A percentile compares a stretch with the other conserved stretches of the same genome.
Conservation (phyloP, 2,329 filamentous ascomycete species). For the Claviceps sp. region DNA sequence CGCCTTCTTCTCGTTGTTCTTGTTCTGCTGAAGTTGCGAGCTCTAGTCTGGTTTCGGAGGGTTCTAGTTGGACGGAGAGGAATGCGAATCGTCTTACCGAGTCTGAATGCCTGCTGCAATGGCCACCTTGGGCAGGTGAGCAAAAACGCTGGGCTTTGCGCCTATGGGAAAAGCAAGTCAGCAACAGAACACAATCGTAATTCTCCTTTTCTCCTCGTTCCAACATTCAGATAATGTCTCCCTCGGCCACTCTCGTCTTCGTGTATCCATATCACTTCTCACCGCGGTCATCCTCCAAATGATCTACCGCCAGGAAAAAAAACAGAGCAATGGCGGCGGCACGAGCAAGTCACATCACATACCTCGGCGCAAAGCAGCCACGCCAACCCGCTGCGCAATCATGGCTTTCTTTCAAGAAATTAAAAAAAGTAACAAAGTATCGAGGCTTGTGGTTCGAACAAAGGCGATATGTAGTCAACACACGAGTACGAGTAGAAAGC, state of each 20-base stretch:
- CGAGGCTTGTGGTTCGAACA: neutral
- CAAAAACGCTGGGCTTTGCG: constrained; percentile 32
- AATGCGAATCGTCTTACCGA: constrained; percentile 25
- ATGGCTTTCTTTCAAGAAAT: constrained; percentile 18
- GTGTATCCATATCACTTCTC: no score
- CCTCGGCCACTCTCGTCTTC: neutral
- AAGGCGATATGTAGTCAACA: neutral
- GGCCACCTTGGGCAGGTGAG: constrained; percentile 27
- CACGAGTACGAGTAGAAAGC: neutral
- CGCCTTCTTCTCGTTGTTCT: neutral
- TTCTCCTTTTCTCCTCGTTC: neutral
- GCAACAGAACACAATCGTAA: neutral
- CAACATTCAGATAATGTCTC: neutral
- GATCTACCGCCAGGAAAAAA: no score
- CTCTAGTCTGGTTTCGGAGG: no score
- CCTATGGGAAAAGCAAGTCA: constrained; percentile 13
- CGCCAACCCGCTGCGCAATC: constrained; percentile 43
- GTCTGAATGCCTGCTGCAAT: constrained; percentile 30
- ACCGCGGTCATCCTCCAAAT: no score
- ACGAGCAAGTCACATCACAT: constrained; percentile 11
- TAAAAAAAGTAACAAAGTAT: neutral
- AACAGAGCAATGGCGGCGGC: neutral
- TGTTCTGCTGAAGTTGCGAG: no score
- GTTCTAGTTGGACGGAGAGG: neutral
- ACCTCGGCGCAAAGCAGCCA: constrained; percentile 47